phyloP scores from a whole-genome alignment of 805 yeast genomes.

The Blastobotrys parvus region DNA sequence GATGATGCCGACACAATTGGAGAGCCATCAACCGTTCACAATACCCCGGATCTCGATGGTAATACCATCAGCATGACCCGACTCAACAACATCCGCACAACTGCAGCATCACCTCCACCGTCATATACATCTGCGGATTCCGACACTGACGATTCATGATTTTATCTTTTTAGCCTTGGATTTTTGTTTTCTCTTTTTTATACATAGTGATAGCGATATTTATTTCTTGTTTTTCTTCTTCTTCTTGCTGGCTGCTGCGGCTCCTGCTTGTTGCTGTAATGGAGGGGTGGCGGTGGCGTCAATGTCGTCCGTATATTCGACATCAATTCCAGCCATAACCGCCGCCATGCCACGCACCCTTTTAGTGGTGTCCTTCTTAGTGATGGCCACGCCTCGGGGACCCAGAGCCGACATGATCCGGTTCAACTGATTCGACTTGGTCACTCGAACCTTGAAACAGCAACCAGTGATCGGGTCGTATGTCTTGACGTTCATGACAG shows the following conservation, averaged over 20 bases:
- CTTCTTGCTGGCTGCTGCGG: slow-evolving; percentile 8
- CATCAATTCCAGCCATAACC: slow-evolving; percentile 23
- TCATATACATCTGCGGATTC: slow-evolving; percentile 12
- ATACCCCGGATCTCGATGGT: slow-evolving; percentile 4
- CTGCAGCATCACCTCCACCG: slow-evolving; percentile 11
- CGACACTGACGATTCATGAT: background rate
- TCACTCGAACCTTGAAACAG: slow-evolving; percentile 48
- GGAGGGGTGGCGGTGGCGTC: background rate
- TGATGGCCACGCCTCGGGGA: slow-evolving; percentile 25
- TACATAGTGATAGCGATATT: too few relatives aligned
- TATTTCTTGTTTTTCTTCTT: slow-evolving; percentile 21
- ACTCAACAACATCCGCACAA: background rate
- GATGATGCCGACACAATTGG: slow-evolving; percentile 1
- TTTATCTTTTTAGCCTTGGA: slow-evolving; percentile 1
- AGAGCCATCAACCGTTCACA: slow-evolving; percentile 3
- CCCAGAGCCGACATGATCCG: slow-evolving; percentile 67
- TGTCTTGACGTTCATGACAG: slow-evolving; percentile 45
- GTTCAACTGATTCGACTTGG: slow-evolving; percentile 63
- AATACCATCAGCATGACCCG: slow-evolving; percentile 14
- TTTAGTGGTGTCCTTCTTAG: slow-evolving; percentile 5
- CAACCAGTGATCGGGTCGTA: slow-evolving; percentile 59
- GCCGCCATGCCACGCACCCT: slow-evolving; percentile 23
- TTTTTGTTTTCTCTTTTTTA: slow-evolving; percentile 1
- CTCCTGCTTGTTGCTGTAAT: slow-evolving; percentile 2
- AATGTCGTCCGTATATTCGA: slow-evolving; percentile 10